These are phyloP conservation scores for Phaeolepiota aurea DNA, from an alignment of 768 basidiomycete genomes.

Conservation along the genomic window DNA sequence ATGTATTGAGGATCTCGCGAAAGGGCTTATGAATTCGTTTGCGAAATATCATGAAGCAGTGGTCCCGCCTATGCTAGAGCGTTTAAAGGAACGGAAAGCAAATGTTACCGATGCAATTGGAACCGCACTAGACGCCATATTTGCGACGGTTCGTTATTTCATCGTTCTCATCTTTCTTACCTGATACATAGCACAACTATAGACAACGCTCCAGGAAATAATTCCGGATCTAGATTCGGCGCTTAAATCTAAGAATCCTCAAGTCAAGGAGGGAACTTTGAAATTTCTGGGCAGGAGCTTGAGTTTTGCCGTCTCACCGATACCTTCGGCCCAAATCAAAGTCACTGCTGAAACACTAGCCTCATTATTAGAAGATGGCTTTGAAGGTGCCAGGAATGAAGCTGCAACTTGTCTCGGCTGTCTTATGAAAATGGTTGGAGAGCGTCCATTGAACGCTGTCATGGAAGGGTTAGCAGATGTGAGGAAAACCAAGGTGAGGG, in stretches of 20 bases:
- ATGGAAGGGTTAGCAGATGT: constrained; percentile 84
- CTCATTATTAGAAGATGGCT: constrained; percentile 75
- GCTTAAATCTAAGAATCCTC: constrained; percentile 88
- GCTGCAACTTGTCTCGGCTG: constrained; percentile 86
- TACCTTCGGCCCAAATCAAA: constrained; percentile 73
- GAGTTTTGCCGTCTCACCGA: constrained; percentile 56
- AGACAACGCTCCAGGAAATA: constrained; percentile 78
- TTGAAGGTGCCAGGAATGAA: constrained; percentile 82
- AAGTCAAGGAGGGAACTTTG: constrained; percentile 89
- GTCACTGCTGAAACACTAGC: constrained; percentile 71
- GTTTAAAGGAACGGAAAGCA: constrained; percentile 90
- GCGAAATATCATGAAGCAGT: constrained; percentile 64
- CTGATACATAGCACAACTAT: background rate
- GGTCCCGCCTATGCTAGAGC: constrained; percentile 73
- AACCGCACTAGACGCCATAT: constrained; percentile 81
- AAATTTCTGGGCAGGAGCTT: constrained; percentile 82
- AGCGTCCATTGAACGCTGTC: constrained; percentile 79
- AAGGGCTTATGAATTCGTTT: constrained; percentile 70
- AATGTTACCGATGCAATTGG: constrained; percentile 88
- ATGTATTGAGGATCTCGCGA: constrained; percentile 80
- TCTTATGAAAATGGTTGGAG: constrained; percentile 95
- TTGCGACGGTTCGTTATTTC: constrained; percentile 61
- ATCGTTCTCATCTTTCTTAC: constrained; percentile 18
- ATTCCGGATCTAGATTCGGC: constrained; percentile 74
- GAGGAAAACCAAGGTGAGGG: constrained; percentile 87